Conservation (phyloP, 306 rosid genomes). For the Sicyos edulis region DNA sequence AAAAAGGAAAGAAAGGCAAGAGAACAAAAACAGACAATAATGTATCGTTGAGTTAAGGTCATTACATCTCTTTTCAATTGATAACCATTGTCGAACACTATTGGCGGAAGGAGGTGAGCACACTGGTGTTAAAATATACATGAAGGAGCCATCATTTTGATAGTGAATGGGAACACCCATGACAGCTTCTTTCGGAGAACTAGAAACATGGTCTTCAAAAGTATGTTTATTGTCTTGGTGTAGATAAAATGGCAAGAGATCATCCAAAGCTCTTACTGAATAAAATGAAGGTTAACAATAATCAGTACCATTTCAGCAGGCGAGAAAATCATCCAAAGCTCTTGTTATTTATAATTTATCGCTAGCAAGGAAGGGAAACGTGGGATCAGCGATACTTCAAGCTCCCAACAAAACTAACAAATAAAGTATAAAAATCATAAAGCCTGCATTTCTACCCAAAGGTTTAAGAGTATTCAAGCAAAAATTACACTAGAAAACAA, state of each 20-base stretch:
- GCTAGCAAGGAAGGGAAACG: neutral
- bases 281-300: constrained; percentile 22
- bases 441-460: constrained; percentile 4
- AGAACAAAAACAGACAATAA: neutral
- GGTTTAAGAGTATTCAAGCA: neutral
- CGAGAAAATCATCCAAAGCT: neutral
- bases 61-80: constrained; percentile 45
- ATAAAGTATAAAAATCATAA: constrained; percentile 2
- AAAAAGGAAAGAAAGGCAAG: neutral
- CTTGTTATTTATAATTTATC: neutral
- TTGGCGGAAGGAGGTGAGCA: constrained; percentile 60
- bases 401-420: constrained; percentile 2
- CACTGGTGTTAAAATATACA: constrained; percentile 59
- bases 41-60: constrained; percentile 21
- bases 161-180: constrained; percentile 50
- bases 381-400: neutral
- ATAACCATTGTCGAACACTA: constrained; percentile 64
- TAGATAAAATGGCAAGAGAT: constrained; percentile 47
- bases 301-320: constrained; percentile 31
- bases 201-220: constrained; percentile 23
- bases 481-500: neutral
- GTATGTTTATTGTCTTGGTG: constrained; percentile 31
- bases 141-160: constrained; percentile 72
- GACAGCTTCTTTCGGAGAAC: constrained; percentile 33
- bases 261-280: constrained; percentile 48